Base-by-base conservation (phyloP, 306 rosid species). In the Acmispon strigosus region DNA sequence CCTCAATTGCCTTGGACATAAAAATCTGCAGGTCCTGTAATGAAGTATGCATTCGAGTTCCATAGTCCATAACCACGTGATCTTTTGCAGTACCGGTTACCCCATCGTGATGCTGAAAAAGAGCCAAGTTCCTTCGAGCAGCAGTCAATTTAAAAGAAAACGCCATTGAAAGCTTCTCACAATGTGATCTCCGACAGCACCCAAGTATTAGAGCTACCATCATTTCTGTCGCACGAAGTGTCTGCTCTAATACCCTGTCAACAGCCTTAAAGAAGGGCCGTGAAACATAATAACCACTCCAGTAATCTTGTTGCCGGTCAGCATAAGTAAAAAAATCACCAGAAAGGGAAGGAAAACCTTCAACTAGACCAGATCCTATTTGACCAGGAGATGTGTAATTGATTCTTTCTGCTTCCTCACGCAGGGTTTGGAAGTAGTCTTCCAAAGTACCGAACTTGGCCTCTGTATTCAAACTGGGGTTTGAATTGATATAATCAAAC, bases 241-340 rank as follows among this genome's bases (percentile, higher is more conserved):
- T 87, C 56, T 85, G 92, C 88, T 94, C 99, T 12, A 94, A 81
- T 24, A 94, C 92, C 83, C 99, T 86, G 80, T 94, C 99, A 77
- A 94, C 96, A 77, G 96, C 99, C 87, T 94, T 94, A 74, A 91
- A 94, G 82, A 94, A 94, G 29, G 99, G 99, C 75, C 97, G 85
- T 34, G 99, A 91, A 68, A 94, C 97, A 76, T 94, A 94, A 91
- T 94, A 94, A 44, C 99, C 99, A 76, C 99, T 94, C 99, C 99
- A 94, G 79, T 94, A 94, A 85, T 94, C 99, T 64, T 86, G 87
- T 69, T 94, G 89, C 82, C 97, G 85, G 79, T 94, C 99, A 69
- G 99, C 80, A 69, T 94, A 94, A 56, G 99, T 94, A 67, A 94
- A 94, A 85, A 94, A 94, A 72, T 94, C 99, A 16, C 99, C 99